Evolutionary conservation across 106 monocot genomes (phyloP), one percentile per base, ranked within the genome.

Genomic region (Acorus calamus): DNA sequence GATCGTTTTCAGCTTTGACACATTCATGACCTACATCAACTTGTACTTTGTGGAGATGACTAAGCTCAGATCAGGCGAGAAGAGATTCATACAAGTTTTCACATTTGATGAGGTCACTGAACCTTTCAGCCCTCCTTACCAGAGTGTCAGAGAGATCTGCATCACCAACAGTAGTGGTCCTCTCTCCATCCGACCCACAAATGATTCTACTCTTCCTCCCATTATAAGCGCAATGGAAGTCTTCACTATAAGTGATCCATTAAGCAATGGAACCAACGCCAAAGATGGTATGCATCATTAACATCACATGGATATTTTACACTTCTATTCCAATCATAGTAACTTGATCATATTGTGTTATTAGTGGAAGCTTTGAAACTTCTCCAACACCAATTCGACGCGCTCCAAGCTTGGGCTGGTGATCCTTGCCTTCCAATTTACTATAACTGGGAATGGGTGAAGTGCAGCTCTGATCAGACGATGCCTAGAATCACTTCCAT

Each of bases 371-470:
- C 44, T 4, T 28, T 78, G 54, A 6, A 2, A 56, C 43, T 3
- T 3, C 12, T 78, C 44, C 14, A 61, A n/a, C 4, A 44, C 0
- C 42, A 57, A 2, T 78, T 73, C 10, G 52, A 78, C 2, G 57
- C 10, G 2, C 67, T 73, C 3, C 11, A 51, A 3, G 42, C 68
- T 42, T 78, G 78, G 79, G 46, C 14, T 8, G 74, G 79, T 6
- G 79, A 79, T 66, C 79, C 74, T 44, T 79, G 79, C 50, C 69
- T 69, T 4, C 79, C 60, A 2, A 12, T 2, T 4, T 3, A 14
- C 3, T 79, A 65, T 48, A 69, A 47, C 54, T 79, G 68, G 73
- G 79, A 79, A 46, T 79, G 79, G 73, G 73, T 79, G 5, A 59
- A 7, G 0, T 74, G 74, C 14, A 74, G 64, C 49, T 12, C 60